Evolutionary conservation across 805 yeast species (phyloP).

Genomic region (Saccharomycopsis javanensis): DNA sequence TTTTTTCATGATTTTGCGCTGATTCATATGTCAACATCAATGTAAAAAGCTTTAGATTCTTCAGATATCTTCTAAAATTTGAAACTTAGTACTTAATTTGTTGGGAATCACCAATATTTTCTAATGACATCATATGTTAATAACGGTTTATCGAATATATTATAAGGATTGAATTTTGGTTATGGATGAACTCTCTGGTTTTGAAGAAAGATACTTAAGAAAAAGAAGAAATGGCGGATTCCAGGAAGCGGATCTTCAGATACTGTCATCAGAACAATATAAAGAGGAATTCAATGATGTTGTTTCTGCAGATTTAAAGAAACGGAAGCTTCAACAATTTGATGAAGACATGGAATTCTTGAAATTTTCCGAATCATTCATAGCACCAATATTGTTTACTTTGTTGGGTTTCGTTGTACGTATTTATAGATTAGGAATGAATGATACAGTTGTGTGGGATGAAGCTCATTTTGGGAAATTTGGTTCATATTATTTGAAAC

Average conservation of each 20-base stretch:
- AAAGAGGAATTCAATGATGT: not conserved
- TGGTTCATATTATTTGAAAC: conserved; percentile 80
- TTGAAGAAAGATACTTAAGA: not conserved
- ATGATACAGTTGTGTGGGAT: conserved; percentile 78
- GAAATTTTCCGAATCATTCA: conserved; percentile 20
- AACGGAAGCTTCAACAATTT: not conserved
- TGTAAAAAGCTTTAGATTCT: too few relatives aligned
- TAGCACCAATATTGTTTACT: conserved; percentile 58
- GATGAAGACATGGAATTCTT: not conserved
- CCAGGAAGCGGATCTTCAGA: too few relatives aligned
- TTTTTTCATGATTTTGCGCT: too few relatives aligned
- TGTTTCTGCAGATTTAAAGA: conserved; percentile 9
- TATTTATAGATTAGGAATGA: conserved; percentile 61
- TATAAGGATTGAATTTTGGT: not conserved
- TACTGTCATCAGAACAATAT: not conserved
- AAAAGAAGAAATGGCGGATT: not conserved
- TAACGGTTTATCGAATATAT: too few relatives aligned
- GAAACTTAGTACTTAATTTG: too few relatives aligned
- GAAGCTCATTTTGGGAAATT: conserved; percentile 78
- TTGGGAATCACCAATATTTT: too few relatives aligned
- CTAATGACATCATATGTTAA: too few relatives aligned
- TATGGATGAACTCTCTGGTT: not conserved
- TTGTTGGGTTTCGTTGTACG: conserved; percentile 59
- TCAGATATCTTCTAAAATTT: too few relatives aligned
- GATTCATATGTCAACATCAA: too few relatives aligned